These are phyloP conservation scores for Sarocladium kiliense DNA, from an alignment of 2,329 filamentous ascomycete genomes.

Conservation along the genomic window DNA sequence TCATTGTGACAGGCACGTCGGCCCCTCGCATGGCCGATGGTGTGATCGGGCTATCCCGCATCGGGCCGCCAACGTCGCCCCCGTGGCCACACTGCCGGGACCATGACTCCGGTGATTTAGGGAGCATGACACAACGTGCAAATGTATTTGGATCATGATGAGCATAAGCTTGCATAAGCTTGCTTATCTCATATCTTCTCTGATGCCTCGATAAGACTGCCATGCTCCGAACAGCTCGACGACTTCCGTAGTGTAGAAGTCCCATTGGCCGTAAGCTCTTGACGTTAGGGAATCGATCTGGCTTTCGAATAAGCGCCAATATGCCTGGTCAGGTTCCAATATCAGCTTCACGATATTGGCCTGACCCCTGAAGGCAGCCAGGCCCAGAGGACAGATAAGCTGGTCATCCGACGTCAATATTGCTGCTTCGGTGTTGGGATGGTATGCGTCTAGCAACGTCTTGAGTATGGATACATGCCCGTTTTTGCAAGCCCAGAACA, in stretches of 20 bases:
- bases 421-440: not conserved
- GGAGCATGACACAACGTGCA: no score
- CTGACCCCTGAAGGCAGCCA: not conserved
- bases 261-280: no score
- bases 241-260: no score
- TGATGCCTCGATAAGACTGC: no score
- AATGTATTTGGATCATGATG: no score
- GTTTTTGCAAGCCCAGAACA: not conserved
- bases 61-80: not conserved
- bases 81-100: not conserved
- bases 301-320: no score
- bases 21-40: not conserved
- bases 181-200: no score
- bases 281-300: no score
- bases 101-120: not conserved
- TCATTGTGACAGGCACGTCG: not conserved
- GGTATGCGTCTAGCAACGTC: not conserved
- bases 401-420: no score
- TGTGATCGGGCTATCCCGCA: conserved; percentile 6
- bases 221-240: no score
- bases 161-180: no score
- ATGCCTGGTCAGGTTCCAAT: no score
- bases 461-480: not conserved
- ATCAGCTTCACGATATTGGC: not conserved
- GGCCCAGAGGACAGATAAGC: not conserved